Conservation (phyloP, 306 rosid genomes). For the Glycine latifolia region DNA sequence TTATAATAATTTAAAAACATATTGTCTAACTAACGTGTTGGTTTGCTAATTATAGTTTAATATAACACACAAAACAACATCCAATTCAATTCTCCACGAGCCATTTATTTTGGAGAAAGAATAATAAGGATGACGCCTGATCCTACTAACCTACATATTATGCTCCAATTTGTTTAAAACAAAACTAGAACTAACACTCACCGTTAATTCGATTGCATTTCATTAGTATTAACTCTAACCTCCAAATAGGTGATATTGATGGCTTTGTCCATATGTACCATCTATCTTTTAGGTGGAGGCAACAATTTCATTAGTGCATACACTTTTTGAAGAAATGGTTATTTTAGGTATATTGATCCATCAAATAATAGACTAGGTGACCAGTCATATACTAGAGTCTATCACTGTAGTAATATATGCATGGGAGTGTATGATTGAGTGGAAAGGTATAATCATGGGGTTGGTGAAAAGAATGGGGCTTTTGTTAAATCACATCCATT, state of each 20-base stretch:
- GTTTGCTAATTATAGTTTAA: no score
- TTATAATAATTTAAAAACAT: no score
- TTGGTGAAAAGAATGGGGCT: slow-evolving; percentile 45
- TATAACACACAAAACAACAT: no score
- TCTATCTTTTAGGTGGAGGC: slow-evolving; percentile 38
- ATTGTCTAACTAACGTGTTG: no score
- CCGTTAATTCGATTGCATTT: neutral
- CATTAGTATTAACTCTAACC: neutral
- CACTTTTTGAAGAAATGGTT: slow-evolving; percentile 33
- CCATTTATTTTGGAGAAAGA: neutral
- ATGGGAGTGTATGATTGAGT: slow-evolving; percentile 44
- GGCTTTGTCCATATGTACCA: slow-evolving; percentile 41
- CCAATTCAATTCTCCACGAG: neutral
- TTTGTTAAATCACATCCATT: slow-evolving; percentile 44
- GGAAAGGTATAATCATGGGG: slow-evolving; percentile 34
- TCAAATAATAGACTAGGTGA: slow-evolving; percentile 40
- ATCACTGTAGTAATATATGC: slow-evolving; percentile 32
- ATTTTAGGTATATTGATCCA: slow-evolving; percentile 31
- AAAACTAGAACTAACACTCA: neutral
- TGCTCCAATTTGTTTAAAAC: neutral
- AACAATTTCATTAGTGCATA: slow-evolving; percentile 35
- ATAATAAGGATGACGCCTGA: neutral
- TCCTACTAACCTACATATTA: neutral
- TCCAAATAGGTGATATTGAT: slow-evolving; percentile 35
- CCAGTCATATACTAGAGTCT: slow-evolving; percentile 19